Evolutionary conservation across 768 basidiomycete genomes (phyloP).

Genomic region (Trametes meyenii): DNA sequence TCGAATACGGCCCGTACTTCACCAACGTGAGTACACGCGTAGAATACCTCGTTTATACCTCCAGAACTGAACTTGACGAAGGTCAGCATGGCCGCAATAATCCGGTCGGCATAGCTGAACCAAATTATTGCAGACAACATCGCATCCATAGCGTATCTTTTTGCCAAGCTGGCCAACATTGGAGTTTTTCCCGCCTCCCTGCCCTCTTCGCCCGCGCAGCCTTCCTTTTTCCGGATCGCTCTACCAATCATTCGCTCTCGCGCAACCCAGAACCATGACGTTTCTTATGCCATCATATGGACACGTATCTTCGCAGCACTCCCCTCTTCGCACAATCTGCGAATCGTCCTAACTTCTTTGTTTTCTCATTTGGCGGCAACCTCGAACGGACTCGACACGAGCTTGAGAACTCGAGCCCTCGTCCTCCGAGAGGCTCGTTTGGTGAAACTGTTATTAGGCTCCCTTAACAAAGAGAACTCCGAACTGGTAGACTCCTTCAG

Average conservation of each 20-base stretch:
- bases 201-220: conserved; percentile 57
- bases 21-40: conserved; percentile 52
- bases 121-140: conserved; percentile 38
- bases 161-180: conserved; percentile 67
- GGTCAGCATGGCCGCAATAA: conserved; percentile 40
- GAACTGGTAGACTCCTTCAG: conserved; percentile 56
- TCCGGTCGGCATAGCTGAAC: conserved; percentile 11
- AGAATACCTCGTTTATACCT: conserved; percentile 52
- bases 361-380: conserved; percentile 48
- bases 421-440: conserved; percentile 59
- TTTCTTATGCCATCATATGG: conserved; percentile 56
- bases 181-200: conserved; percentile 62
- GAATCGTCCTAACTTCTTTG: conserved; percentile 61
- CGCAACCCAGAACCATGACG: conserved; percentile 31
- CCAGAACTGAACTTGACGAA: conserved; percentile 41
- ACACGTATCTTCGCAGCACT: conserved; percentile 46
- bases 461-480: conserved; percentile 41
- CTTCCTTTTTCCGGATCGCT: conserved; percentile 67
- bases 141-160: conserved; percentile 52
- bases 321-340: conserved; percentile 54
- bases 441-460: conserved; percentile 57
- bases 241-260: conserved; percentile 52
- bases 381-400: conserved; percentile 36
- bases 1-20: conserved; percentile 64
- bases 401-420: conserved; percentile 40